These are phyloP conservation scores for Daedalea quercina DNA, from an alignment of 768 basidiomycete genomes.

Conservation along the genomic window DNA sequence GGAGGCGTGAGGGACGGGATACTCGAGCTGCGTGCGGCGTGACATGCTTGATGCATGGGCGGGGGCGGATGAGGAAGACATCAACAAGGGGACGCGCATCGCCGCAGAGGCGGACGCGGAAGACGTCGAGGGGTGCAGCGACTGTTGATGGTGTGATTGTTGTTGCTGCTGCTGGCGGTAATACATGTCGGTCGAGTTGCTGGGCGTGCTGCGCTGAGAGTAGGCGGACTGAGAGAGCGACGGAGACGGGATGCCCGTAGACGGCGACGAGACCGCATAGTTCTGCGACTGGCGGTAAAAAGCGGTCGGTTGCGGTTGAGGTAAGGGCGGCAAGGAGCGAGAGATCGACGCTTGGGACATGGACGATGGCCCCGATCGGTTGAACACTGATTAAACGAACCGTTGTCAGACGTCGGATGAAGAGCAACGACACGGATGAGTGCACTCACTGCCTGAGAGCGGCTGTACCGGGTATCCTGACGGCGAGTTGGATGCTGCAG, in stretches of 20 bases:
- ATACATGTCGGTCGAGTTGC: constrained; percentile 1
- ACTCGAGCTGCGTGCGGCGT: not conserved
- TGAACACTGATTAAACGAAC: not conserved
- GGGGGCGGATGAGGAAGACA: not conserved
- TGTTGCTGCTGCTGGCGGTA: constrained; percentile 1
- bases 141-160: not conserved
- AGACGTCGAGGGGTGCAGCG: constrained; percentile 1
- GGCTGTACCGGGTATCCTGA: constrained; percentile 6
- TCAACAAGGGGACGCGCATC: constrained; percentile 1
- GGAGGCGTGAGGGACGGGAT: not conserved
- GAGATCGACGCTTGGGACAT: not conserved
- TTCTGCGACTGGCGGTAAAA: not conserved
- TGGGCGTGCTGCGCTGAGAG: constrained; percentile 4
- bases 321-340: not conserved
- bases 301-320: not conserved
- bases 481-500: not conserved
- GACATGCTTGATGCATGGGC: not conserved
- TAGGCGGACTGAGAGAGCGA: not conserved
- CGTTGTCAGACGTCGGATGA: not conserved
- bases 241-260: not conserved
- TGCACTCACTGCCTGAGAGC: not conserved
- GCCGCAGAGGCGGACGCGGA: constrained; percentile 5
- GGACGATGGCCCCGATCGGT: not conserved
- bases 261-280: not conserved
- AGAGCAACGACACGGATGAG: too few relatives aligned